Conservation (phyloP, 192 early-diverging fungal genomes). For the Coemansia sp. region DNA sequence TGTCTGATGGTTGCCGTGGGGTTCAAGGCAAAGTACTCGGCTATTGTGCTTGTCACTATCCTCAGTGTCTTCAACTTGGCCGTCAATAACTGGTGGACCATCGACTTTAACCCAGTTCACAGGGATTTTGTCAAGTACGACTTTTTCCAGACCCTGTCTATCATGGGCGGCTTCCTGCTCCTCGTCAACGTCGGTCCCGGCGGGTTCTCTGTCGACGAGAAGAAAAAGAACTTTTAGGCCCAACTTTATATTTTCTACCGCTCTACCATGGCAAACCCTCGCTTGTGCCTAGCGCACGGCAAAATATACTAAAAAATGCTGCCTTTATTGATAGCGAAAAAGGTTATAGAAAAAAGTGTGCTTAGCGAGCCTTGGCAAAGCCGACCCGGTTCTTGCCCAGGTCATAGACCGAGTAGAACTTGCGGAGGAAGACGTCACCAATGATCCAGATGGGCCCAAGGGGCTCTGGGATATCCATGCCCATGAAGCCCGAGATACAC, state of each 20-base stretch:
- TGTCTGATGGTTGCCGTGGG: slow-evolving; percentile 95
- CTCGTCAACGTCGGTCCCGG: slow-evolving; percentile 90
- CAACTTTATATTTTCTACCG: background rate
- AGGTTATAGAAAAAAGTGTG: background rate
- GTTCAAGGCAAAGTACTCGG: slow-evolving; percentile 97
- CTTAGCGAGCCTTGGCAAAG: slow-evolving; percentile 53
- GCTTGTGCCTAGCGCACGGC: background rate
- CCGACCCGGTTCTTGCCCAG: slow-evolving; percentile 57
- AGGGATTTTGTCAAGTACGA: slow-evolving; percentile 96
- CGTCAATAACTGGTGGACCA: slow-evolving; percentile 96
- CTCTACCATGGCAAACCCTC: background rate
- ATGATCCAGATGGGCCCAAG: slow-evolving; percentile 83
- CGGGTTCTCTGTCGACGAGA: slow-evolving; percentile 92
- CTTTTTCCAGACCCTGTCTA: slow-evolving; percentile 96
- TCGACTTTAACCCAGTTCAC: slow-evolving; percentile 74
- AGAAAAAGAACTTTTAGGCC: slow-evolving; percentile 89
- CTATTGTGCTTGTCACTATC: slow-evolving; percentile 88
- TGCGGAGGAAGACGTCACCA: slow-evolving; percentile 80
- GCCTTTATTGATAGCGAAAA: background rate
- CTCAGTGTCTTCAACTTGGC: slow-evolving; percentile 87
- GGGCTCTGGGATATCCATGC: slow-evolving; percentile 80
- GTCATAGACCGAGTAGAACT: slow-evolving; percentile 68
- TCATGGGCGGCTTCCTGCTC: slow-evolving; percentile 93
- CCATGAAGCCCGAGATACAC: slow-evolving; percentile 87
- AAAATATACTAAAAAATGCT: background rate